Evolutionary conservation across 2,329 filamentous ascomycete species (phyloP).

Genomic region (Pseudohalonectria lignicola): DNA sequence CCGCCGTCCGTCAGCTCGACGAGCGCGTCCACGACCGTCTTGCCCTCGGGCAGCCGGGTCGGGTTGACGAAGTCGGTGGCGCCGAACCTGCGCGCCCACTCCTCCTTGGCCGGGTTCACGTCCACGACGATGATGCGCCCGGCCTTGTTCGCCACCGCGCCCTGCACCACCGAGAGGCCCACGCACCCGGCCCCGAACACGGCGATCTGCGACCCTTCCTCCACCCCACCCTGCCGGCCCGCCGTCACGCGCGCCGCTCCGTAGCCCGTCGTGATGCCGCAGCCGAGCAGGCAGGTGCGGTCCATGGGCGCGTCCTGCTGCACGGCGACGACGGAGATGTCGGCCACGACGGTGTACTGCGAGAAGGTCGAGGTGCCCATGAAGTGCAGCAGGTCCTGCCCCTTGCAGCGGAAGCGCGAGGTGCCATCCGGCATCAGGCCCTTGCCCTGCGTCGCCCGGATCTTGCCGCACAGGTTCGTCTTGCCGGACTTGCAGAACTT

Average conservation of each 20-base stretch:
- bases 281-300: constrained; percentile 89
- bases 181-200: constrained; percentile 96
- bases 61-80: constrained; percentile 97
- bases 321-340: constrained; percentile 90
- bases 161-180: constrained; percentile 89
- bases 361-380: constrained; percentile 99
- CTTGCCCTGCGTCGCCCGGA: constrained; percentile 89
- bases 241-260: constrained; percentile 91
- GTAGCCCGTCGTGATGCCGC: constrained; percentile 97
- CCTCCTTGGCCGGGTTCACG: constrained; percentile 83
- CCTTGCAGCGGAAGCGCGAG: constrained; percentile 86
- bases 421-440: constrained; percentile 98
- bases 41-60: constrained; percentile 54
- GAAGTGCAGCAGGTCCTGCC: constrained; percentile 92
- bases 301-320: constrained; percentile 88
- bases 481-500: constrained; percentile 99
- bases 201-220: constrained; percentile 80
- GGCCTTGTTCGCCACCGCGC: constrained; percentile 75
- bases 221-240: constrained; percentile 81
- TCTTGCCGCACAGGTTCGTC: constrained; percentile 99
- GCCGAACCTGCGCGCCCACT: constrained; percentile 88
- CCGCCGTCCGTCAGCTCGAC: constrained; percentile 97
- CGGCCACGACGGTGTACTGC: constrained; percentile 96
- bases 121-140: constrained; percentile 63
- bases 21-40: constrained; percentile 83